Percentiles rank a stretch among this genome's conserved stretches.
phyloP scores from a whole-genome alignment of 2,329 filamentous ascomycete species.

The Sordariomycetes sp. region DNA sequence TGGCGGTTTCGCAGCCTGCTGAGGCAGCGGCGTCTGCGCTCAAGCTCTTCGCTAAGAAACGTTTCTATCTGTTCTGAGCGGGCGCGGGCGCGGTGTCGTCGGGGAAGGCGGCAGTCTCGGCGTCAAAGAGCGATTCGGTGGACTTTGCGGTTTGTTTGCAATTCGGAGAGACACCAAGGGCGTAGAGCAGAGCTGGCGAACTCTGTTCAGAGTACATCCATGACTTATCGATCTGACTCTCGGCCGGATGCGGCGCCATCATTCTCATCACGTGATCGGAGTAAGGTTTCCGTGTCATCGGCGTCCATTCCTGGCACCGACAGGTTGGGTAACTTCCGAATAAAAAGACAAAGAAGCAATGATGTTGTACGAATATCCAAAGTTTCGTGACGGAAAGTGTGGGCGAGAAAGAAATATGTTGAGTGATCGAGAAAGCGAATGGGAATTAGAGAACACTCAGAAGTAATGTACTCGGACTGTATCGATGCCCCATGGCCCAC shows the following conservation, averaged over 20 bases:
- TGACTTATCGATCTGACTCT: not conserved
- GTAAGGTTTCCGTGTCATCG: not conserved
- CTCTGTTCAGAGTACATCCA: not conserved
- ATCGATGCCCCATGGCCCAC: too few species aligned
- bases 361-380: too few species aligned
- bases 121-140: not conserved
- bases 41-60: not conserved
- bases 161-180: not conserved
- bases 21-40: conserved; percentile 2
- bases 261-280: not conserved
- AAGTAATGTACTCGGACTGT: too few species aligned
- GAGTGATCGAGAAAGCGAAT: too few species aligned
- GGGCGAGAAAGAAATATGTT: too few species aligned
- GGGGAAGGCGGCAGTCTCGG: too few species aligned
- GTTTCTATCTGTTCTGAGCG: not conserved
- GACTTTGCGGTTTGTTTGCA: not conserved
- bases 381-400: too few species aligned
- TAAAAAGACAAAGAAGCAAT: too few species aligned
- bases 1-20: conserved; percentile 9
- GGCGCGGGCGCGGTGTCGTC: not conserved
- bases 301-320: not conserved
- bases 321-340: too few species aligned
- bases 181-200: not conserved
- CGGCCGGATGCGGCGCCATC: not conserved
- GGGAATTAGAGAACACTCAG: too few species aligned